These are phyloP conservation scores for Daedalea quercina DNA, from an alignment of 768 basidiomycete genomes.

Conservation along the genomic window DNA sequence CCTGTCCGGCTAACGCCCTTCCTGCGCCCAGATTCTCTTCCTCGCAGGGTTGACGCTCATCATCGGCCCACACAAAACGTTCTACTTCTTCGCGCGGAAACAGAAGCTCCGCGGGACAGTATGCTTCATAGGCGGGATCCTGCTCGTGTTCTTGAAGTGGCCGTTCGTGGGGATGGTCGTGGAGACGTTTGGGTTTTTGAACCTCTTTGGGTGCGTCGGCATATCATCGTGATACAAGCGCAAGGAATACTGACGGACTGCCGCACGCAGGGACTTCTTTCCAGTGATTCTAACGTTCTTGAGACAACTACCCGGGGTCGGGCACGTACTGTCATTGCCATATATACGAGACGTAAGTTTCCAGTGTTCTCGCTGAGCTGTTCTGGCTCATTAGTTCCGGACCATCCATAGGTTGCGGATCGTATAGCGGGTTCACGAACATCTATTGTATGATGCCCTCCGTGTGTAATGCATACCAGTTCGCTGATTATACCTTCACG, in stretches of 20 bases:
- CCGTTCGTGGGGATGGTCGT: slow-evolving; percentile 90
- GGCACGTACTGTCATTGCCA: slow-evolving; percentile 78
- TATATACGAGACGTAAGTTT: slow-evolving; percentile 74
- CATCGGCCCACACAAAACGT: slow-evolving; percentile 95
- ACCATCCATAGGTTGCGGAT: slow-evolving; percentile 28
- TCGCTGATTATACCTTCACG: not conserved
- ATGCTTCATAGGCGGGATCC: slow-evolving; percentile 85
- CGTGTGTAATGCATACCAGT: not conserved
- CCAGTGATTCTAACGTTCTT: slow-evolving; percentile 97
- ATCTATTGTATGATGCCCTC: slow-evolving; percentile 24
- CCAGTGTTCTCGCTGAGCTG: not conserved
- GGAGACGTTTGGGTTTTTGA: slow-evolving; percentile 95
- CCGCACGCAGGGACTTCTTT: slow-evolving; percentile 85
- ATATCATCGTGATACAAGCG: not conserved
- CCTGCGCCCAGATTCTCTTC: slow-evolving; percentile 67
- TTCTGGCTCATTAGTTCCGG: too few relatives aligned
- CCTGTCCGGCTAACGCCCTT: not conserved
- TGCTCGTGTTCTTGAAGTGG: slow-evolving; percentile 93
- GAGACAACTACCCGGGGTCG: slow-evolving; percentile 88
- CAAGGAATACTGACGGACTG: not conserved
- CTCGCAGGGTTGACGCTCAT: slow-evolving; percentile 91
- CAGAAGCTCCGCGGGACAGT: slow-evolving; percentile 89
- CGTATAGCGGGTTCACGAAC: slow-evolving; percentile 29
- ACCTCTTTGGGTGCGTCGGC: slow-evolving; percentile 82
- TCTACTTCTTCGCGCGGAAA: slow-evolving; percentile 94